Conservation (phyloP, 2,329 filamentous ascomycete genomes). For the Hypoxylon sp. region DNA sequence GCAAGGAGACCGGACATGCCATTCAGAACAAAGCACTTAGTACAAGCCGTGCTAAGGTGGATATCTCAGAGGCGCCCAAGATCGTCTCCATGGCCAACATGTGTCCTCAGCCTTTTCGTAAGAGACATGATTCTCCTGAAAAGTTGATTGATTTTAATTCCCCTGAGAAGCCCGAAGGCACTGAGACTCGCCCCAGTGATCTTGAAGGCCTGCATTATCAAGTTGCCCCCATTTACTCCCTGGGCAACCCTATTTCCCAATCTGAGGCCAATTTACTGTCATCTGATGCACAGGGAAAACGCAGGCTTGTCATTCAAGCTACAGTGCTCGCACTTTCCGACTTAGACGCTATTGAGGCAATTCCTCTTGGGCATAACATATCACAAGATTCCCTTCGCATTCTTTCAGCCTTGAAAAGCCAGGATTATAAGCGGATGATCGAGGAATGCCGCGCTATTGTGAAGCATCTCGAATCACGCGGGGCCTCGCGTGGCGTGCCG, state of each 20-base stretch:
- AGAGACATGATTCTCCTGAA: background rate
- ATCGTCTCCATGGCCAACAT: background rate
- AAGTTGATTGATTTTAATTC: background rate
- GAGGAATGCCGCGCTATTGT: background rate
- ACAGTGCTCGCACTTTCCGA: slow-evolving; percentile 21
- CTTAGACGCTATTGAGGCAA: slow-evolving; percentile 23
- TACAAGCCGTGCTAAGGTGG: background rate
- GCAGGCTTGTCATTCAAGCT: background rate
- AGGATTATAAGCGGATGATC: slow-evolving; percentile 27
- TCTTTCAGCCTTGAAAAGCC: slow-evolving; percentile 9
- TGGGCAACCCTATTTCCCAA: background rate
- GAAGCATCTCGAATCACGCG: background rate
- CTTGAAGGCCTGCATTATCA: background rate
- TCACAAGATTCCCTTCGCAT: slow-evolving; percentile 30
- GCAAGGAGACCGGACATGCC: no score
- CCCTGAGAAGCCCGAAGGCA: background rate
- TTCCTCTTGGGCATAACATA: slow-evolving; percentile 13
- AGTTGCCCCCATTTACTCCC: background rate
- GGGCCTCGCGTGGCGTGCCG: background rate
- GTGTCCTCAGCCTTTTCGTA: background rate
- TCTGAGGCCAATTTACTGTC: background rate
- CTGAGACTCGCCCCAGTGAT: background rate
- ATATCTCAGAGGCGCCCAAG: background rate
- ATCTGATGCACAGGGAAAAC: background rate
- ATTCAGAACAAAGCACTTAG: background rate